phyloP scores from a whole-genome alignment of 1,284 basidiomycete species.

The Porogramme epimiltina region DNA sequence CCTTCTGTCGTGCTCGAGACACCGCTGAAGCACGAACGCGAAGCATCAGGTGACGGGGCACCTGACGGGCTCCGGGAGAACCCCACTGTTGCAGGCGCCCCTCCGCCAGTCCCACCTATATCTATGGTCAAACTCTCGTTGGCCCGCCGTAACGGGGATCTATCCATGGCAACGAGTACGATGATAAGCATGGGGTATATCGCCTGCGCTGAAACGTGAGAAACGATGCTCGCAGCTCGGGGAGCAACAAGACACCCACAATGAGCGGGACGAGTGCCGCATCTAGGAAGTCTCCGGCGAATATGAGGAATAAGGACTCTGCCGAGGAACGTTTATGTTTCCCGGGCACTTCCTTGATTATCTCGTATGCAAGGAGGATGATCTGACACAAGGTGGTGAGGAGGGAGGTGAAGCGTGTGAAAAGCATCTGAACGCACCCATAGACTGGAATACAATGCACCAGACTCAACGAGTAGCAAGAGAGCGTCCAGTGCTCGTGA shows the following conservation, averaged over 20 bases:
- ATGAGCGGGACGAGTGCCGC: background rate
- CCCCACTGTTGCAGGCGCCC: too few relatives aligned
- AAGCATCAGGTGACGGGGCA: too few relatives aligned
- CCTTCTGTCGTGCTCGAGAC: too few relatives aligned
- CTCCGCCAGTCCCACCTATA: too few relatives aligned
- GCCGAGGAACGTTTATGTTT: too few relatives aligned
- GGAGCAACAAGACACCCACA: background rate
- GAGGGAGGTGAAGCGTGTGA: background rate
- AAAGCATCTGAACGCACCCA: background rate
- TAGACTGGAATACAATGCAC: background rate
- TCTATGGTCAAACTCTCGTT: too few relatives aligned
- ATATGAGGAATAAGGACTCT: background rate
- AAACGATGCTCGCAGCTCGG: background rate
- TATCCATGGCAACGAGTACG: background rate
- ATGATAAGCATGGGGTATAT: slow-evolving; percentile 1
- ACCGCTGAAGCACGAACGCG: too few relatives aligned
- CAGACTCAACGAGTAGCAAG: background rate
- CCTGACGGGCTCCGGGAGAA: too few relatives aligned
- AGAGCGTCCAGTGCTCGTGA: background rate
- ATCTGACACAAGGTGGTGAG: background rate
- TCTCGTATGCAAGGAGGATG: background rate
- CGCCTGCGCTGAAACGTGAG: background rate
- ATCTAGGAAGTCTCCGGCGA: background rate
- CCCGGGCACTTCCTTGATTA: background rate
- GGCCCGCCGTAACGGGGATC: background rate